These are phyloP conservation scores for Coniochaeta sp. DNA, from an alignment of 2,329 filamentous ascomycete species.

Conservation along the genomic window DNA sequence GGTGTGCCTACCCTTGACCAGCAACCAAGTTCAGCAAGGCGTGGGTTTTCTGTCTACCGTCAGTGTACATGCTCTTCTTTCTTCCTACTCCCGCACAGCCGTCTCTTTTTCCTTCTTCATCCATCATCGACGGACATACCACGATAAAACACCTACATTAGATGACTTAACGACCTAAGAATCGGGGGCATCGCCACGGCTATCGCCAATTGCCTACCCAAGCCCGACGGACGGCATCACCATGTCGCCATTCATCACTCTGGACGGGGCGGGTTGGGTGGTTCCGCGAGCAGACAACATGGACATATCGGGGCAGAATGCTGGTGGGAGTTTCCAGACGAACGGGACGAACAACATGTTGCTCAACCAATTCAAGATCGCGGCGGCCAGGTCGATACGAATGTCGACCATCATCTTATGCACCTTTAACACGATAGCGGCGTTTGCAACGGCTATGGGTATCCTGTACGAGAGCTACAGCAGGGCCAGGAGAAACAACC, in stretches of 20 bases:
- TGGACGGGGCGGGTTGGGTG: slow-evolving; percentile 19
- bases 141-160: slow-evolving; percentile 25
- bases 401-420: slow-evolving; percentile 56
- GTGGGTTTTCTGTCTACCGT: slow-evolving; percentile 8
- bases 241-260: slow-evolving; percentile 16
- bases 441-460: slow-evolving; percentile 46
- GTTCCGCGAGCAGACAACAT: slow-evolving; percentile 19
- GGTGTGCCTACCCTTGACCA: slow-evolving; percentile 13
- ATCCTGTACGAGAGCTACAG: slow-evolving; percentile 51
- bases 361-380: slow-evolving; percentile 44
- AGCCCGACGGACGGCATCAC: slow-evolving; percentile 10
- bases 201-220: slow-evolving; percentile 21
- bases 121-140: slow-evolving; percentile 19
- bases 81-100: slow-evolving; percentile 11
- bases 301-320: slow-evolving; percentile 6
- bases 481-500: slow-evolving; percentile 31
- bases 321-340: not conserved
- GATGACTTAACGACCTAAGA: slow-evolving; percentile 36
- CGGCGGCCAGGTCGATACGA: slow-evolving; percentile 48
- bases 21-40: slow-evolving; percentile 3
- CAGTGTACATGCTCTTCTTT: slow-evolving; percentile 15
- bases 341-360: slow-evolving; percentile 18
- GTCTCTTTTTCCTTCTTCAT: slow-evolving; percentile 14
- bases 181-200: slow-evolving; percentile 22
- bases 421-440: slow-evolving; percentile 52